These are phyloP conservation scores for Salix arbutifolia DNA, from an alignment of 345 rosid species.

Conservation along the genomic window DNA sequence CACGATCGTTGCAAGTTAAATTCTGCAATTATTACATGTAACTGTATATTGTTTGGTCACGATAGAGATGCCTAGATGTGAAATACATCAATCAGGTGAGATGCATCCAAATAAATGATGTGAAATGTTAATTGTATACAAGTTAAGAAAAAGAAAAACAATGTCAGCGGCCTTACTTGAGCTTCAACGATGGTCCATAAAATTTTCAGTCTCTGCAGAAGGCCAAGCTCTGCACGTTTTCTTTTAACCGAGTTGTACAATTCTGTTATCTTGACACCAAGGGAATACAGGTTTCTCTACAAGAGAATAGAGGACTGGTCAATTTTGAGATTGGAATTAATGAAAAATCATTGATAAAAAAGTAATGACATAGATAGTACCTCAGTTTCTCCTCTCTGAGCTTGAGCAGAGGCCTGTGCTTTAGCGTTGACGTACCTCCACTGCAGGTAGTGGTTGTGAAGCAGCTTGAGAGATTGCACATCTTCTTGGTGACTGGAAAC, in stretches of 20 bases:
- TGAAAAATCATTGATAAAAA: background rate
- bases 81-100: background rate
- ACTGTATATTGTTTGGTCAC: background rate
- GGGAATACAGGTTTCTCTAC: conserved; percentile 63
- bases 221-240: conserved; percentile 53
- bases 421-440: conserved; percentile 90
- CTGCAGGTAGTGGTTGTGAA: conserved; percentile 71
- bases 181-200: conserved; percentile 50
- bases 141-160: background rate
- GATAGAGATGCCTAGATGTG: background rate
- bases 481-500: conserved; percentile 53
- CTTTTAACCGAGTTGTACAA: conserved; percentile 52
- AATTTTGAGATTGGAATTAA: background rate
- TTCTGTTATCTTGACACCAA: conserved; percentile 51
- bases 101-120: background rate
- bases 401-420: conserved; percentile 42
- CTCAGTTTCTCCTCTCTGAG: conserved; percentile 69
- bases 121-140: background rate
- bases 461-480: conserved; percentile 51
- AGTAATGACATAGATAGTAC: conserved; percentile 21
- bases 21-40: background rate
- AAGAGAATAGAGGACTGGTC: conserved; percentile 3
- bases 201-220: conserved; percentile 38
- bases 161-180: conserved; percentile 47
- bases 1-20: background rate